Base-by-base conservation (phyloP, 805 yeast genomes). In the Candida germanica region DNA sequence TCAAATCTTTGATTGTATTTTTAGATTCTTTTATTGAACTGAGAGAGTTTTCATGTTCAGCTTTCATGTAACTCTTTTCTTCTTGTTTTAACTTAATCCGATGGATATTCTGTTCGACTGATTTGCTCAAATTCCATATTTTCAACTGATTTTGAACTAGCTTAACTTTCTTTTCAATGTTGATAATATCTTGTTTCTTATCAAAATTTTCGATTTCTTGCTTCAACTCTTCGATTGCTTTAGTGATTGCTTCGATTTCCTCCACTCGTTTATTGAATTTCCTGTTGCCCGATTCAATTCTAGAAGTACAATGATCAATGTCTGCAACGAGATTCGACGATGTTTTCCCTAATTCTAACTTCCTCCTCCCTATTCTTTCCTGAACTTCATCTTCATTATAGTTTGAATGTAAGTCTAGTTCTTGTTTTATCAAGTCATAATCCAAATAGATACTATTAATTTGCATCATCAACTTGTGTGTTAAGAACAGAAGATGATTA, bases 51-150 rank as follows among this genome's bases (percentile, higher is more conserved):
- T 57, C 58, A 20, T 77, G 70, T 52, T 85, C 91, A 20, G 64
- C 66, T 6, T 56, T 49, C 77, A 80, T 82, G 56, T 84, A 88
- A 33, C 65, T 74, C 30, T 68, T 72, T 48, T 87, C 95, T 23
- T 75, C 77, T 2, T 56, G 54, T 28, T 69, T 67, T 5, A 79
- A 66, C 17, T 69, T 70, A 2, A 72, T 49, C 42, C 69, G 69
- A 10, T 62, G 57, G n/a, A 70, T 57, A 29, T 70, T 56, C 19
- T 58, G 66, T 21, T 61, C 58, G 3, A 81, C 58, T 33, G 70
- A 65, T 5, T 69, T 69, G 39, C 71, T 69, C 23, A 80, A 50
- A 5, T 67, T 66, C 50, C 71, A 59, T n/a, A 70, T 66, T 38
- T 64, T 56, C 17, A 55, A 41, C 42, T 76, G 73, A 43, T 63